Evolutionary conservation across 192 early-diverging fungal species (phyloP), one percentile per base, ranked within the genome.

Genomic region (Coemansia sp.): DNA sequence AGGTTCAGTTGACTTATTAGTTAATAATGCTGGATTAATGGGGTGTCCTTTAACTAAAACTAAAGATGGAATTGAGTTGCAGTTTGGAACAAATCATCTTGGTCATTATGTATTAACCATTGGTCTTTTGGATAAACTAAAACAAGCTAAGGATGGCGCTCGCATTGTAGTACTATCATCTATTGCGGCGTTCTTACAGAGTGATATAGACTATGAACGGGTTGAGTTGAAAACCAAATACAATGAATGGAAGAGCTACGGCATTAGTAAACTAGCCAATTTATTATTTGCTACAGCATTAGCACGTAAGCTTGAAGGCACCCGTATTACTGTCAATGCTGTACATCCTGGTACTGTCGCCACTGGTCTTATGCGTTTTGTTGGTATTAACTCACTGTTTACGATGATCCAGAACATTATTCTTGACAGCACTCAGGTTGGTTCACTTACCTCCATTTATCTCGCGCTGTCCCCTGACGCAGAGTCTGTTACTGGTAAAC

Each of bases 81-180:
- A 90, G 66, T 86, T 89, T 51, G 83, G 80, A 9, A 87, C 85
- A 19, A 91, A 91, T 80, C 87, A 90, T 51, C 58, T 91, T 29
- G 88, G 80, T 31, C 84, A 82, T 29, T 81, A 77, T 63, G 67
- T 61, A 0, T 69, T 86, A 54, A 84, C 74, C 17, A 67, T 30
- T 2, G 61, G 72, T 0, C 63, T 85, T 23, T 51, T 75, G 5
- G 67, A 74, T 20, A 9, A 42, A 21, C 73, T 74, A 51, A 68
- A 71, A 33, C 36, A 36, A 0, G 71, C 71, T 2, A 23, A 56
- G 20, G 70, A 72, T 23, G 58, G 68, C 0, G 65, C 75, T 0
- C 79, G 76, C 14, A 36, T 81, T 2, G 68, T 85, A 25, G 55
- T 73, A 0, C 61, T 83, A 2, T 58, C 74, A 17, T 85, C 84